phyloP scores from a whole-genome alignment of 2,329 filamentous ascomycete genomes.

The Diaporthe sp. region DNA sequence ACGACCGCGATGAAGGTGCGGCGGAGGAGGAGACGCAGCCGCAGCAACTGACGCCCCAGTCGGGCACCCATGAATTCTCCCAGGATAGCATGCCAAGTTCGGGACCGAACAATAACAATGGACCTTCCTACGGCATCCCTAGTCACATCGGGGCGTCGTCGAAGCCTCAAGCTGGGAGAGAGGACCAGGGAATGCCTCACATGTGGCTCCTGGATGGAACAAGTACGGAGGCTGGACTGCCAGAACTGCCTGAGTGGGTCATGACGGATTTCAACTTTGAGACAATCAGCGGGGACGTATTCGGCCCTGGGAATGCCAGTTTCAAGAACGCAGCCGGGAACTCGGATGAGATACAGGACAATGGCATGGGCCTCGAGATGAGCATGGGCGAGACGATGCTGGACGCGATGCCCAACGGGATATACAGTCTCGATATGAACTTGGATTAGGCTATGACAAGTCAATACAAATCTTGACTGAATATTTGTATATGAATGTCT shows the following conservation, averaged over 20 bases:
- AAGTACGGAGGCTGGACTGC: background rate
- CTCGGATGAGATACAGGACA: background rate
- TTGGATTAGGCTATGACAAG: conserved; percentile 7
- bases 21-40: background rate
- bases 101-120: no score
- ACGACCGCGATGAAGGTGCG: background rate
- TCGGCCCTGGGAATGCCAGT: background rate
- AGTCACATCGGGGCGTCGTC: background rate
- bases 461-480: background rate
- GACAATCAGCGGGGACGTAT: conserved; percentile 19
- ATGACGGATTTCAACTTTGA: conserved; percentile 39
- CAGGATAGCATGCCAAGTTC: background rate
- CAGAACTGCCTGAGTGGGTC: conserved; percentile 34
- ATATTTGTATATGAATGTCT: background rate
- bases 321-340: background rate
- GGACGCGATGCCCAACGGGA: conserved; percentile 15
- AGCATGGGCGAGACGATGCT: conserved; percentile 31
- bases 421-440: conserved; percentile 37
- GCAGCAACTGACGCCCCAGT: background rate
- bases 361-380: conserved; percentile 2
- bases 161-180: background rate
- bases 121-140: background rate
- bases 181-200: background rate
- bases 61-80: background rate
- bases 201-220: background rate